phyloP scores from a whole-genome alignment of 768 basidiomycete species.

The Suillus plorans region DNA sequence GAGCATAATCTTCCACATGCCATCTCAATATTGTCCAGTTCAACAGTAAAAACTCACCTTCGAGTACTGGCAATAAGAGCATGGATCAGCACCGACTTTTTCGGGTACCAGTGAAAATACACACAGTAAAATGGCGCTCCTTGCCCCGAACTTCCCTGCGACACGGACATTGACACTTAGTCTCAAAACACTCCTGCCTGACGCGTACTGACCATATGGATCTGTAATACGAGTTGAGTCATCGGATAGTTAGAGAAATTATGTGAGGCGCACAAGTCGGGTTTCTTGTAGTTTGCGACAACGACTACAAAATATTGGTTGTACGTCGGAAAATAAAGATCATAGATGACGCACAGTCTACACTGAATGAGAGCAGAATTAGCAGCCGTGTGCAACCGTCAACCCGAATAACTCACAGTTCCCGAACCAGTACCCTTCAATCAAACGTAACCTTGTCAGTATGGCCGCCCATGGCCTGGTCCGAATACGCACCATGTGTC shows the following conservation, averaged over 20 bases:
- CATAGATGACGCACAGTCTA: conserved; percentile 57
- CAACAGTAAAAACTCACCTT: conserved; percentile 49
- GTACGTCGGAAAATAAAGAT: conserved; percentile 1
- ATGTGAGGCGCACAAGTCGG: conserved; percentile 66
- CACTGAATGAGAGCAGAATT: conserved; percentile 38
- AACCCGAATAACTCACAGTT: conserved; percentile 54
- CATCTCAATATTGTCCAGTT: conserved; percentile 6
- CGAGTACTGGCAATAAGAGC: conserved; percentile 55
- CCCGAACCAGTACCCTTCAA: conserved; percentile 65
- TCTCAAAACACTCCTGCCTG: conserved; percentile 23
- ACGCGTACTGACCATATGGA: conserved; percentile 72
- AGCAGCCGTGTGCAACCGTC: not conserved
- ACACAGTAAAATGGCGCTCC: conserved; percentile 80
- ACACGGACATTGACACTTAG: conserved; percentile 23
- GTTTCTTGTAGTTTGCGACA: conserved; percentile 65
- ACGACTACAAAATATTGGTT: conserved; percentile 49
- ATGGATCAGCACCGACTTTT: not conserved
- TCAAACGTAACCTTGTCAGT: conserved; percentile 7
- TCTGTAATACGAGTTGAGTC: conserved; percentile 35
- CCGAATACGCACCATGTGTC: conserved; percentile 51
- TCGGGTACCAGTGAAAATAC: conserved; percentile 21
- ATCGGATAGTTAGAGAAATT: conserved; percentile 3
- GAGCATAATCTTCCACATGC: conserved; percentile 69
- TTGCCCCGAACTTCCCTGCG: conserved; percentile 87
- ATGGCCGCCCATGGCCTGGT: not conserved